These are phyloP conservation scores for Lactarius akahatsu DNA, from an alignment of 768 basidiomycete genomes.

Conservation along the genomic window DNA sequence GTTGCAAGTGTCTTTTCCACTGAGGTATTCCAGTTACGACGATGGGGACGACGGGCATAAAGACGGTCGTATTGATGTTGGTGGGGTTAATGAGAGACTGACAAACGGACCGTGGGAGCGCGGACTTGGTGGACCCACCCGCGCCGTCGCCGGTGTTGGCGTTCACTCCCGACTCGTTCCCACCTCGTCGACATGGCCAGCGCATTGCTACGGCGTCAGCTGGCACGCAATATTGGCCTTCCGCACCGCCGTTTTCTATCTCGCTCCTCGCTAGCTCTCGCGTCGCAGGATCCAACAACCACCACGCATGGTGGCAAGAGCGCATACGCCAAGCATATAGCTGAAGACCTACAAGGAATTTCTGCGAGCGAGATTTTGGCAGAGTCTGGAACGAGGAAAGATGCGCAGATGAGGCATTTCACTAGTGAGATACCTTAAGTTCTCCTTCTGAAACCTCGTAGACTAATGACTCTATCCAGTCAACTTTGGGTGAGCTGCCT, in stretches of 20 bases:
- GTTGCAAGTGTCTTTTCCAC: neutral
- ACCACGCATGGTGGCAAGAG: constrained; percentile 42
- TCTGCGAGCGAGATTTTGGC: constrained; percentile 75
- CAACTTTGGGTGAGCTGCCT: constrained; percentile 75
- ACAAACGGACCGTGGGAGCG: constrained; percentile 20
- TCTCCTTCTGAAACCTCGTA: neutral
- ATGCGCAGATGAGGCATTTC: constrained; percentile 87
- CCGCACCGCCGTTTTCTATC: constrained; percentile 31
- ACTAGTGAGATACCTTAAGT: constrained; percentile 56
- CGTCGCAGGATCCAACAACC: constrained; percentile 28
- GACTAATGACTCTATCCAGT: constrained; percentile 46
- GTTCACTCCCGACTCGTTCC: constrained; percentile 3
- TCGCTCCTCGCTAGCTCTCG: constrained; percentile 42
- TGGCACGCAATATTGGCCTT: constrained; percentile 44
- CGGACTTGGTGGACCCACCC: constrained; percentile 1
- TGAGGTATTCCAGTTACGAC: neutral
- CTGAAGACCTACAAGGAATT: constrained; percentile 84
- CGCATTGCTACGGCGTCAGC: constrained; percentile 60
- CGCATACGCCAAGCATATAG: constrained; percentile 65
- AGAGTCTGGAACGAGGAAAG: constrained; percentile 68
- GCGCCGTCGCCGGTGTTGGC: neutral
- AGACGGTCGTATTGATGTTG: neutral
- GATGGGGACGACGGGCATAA: neutral
- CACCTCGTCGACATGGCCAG: constrained; percentile 57
- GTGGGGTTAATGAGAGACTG: neutral